Conservation (phyloP, 129 eudicot genomes). For the Oenanthe sinensis region DNA sequence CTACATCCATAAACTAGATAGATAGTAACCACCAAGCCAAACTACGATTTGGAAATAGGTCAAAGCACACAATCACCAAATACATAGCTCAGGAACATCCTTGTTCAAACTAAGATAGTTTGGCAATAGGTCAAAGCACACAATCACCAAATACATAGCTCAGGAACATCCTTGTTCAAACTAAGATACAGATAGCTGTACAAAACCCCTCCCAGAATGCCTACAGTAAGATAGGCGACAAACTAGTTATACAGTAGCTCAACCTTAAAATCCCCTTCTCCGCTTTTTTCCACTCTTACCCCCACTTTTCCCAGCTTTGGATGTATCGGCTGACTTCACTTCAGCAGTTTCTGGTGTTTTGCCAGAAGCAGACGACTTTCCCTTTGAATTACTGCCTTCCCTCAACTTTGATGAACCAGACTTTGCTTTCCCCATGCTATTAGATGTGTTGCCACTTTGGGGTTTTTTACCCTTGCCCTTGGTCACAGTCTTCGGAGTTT, state of each 20-base stretch:
- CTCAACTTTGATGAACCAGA: conserved; percentile 37
- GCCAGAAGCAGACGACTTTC: conserved; percentile 13
- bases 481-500: conserved; percentile 20
- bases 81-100: neutral
- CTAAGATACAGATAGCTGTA: neutral
- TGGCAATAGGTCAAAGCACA: too few relatives aligned
- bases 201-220: neutral
- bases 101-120: neutral
- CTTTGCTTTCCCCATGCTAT: conserved; percentile 34
- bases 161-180: neutral
- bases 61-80: neutral
- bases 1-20: neutral
- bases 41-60: neutral
- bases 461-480: conserved; percentile 58
- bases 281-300: conserved; percentile 45
- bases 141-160: neutral
- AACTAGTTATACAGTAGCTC: neutral
- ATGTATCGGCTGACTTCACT: conserved; percentile 31
- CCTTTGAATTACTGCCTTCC: conserved; percentile 31
- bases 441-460: conserved; percentile 30
- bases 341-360: conserved; percentile 41
- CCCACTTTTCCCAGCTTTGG: conserved; percentile 26
- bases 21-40: neutral
- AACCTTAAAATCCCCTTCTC: neutral
- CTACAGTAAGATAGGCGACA: neutral